These are phyloP conservation scores for Yarrowia bubula DNA, from an alignment of 805 yeast genomes.

Conservation along the genomic window DNA sequence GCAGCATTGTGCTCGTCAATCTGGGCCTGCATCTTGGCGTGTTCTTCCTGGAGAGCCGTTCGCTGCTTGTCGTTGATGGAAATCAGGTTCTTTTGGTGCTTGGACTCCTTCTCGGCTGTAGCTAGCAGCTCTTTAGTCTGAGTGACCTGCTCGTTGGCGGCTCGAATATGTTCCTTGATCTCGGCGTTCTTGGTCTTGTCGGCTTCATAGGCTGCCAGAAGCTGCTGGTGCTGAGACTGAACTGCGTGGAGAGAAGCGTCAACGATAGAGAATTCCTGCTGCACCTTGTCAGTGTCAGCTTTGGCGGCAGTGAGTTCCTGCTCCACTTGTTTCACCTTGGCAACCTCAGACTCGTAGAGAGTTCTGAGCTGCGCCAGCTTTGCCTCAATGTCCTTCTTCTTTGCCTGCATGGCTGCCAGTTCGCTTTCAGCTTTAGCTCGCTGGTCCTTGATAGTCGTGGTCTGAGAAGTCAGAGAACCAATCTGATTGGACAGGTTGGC, in stretches of 20 bases:
- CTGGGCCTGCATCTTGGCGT: slow-evolving; percentile 46
- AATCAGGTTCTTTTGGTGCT: slow-evolving; percentile 60
- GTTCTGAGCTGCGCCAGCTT: slow-evolving; percentile 65
- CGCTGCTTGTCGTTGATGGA: slow-evolving; percentile 70
- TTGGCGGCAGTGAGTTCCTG: slow-evolving; percentile 55
- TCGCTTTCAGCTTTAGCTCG: slow-evolving; percentile 75
- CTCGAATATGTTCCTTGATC: slow-evolving; percentile 66
- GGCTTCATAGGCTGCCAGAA: slow-evolving; percentile 59
- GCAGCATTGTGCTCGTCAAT: slow-evolving; percentile 35
- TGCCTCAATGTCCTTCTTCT: slow-evolving; percentile 69
- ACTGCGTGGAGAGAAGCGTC: slow-evolving; percentile 77
- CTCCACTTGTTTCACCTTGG: slow-evolving; percentile 73
- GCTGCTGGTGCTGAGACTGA: slow-evolving; percentile 59
- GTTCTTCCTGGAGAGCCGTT: slow-evolving; percentile 57
- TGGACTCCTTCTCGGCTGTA: slow-evolving; percentile 51
- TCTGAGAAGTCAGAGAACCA: slow-evolving; percentile 71
- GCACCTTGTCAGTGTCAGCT: slow-evolving; percentile 64
- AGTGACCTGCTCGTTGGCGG: slow-evolving; percentile 62
- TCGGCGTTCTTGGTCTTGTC: slow-evolving; percentile 66
- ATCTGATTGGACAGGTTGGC: slow-evolving; percentile 86
- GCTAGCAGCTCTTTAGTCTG: slow-evolving; percentile 58
- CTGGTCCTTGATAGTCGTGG: slow-evolving; percentile 65
- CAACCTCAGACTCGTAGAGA: slow-evolving; percentile 74
- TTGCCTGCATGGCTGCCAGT: slow-evolving; percentile 59
- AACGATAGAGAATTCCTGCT: slow-evolving; percentile 68